phyloP scores from a whole-genome alignment of 108 stramenopile genomes.

The Fistulifera pelliculosa region DNA sequence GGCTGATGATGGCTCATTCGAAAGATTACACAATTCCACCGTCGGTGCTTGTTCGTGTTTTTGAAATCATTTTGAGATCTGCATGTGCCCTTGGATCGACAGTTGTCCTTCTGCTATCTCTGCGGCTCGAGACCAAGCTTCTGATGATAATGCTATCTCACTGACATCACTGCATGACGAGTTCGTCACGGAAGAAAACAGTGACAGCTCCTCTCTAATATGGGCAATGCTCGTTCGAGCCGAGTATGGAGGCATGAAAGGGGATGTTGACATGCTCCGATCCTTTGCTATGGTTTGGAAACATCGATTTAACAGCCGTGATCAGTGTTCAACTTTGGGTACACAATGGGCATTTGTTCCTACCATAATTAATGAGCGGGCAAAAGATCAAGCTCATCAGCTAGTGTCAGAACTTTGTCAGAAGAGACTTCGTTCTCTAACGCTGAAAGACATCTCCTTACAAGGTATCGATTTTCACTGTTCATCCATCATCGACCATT shows the following conservation, averaged over 20 bases:
- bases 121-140: background rate
- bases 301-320: slow-evolving; percentile 28
- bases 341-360: slow-evolving; percentile 38
- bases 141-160: background rate
- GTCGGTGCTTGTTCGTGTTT: slow-evolving; percentile 21
- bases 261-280: slow-evolving; percentile 68
- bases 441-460: slow-evolving; percentile 31
- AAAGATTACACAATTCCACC: slow-evolving; percentile 41
- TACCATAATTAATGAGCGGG: slow-evolving; percentile 19
- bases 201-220: slow-evolving; percentile 23
- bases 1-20: slow-evolving; percentile 86
- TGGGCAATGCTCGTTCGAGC: slow-evolving; percentile 61
- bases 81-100: slow-evolving; percentile 67
- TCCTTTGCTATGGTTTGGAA: slow-evolving; percentile 41
- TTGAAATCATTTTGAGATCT: slow-evolving; percentile 66
- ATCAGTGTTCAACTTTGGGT: background rate
- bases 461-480: slow-evolving; percentile 86
- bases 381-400: slow-evolving; percentile 14
- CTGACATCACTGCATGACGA: slow-evolving; percentile 4
- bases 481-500: slow-evolving; percentile 46
- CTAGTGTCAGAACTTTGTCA: slow-evolving; percentile 13
- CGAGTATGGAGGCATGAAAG: slow-evolving; percentile 73
- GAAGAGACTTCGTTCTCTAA: slow-evolving; percentile 22
- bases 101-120: background rate
- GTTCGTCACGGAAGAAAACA: background rate